Conservation (phyloP, 805 yeast species). For the Zygoascus ofunaensis region DNA sequence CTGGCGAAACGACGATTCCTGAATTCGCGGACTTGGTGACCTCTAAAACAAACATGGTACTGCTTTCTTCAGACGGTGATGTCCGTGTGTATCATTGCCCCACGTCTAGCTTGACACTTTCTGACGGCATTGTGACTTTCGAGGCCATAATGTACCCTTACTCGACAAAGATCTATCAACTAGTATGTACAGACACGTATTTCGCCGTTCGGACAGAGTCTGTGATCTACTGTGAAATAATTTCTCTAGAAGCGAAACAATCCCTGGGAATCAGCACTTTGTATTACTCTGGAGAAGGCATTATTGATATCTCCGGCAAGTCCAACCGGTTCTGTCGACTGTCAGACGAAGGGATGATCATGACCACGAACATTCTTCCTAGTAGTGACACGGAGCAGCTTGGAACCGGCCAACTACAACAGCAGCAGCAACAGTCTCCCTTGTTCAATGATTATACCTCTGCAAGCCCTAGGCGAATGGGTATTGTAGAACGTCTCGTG, state of each 20-base stretch:
- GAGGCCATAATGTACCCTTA: background rate
- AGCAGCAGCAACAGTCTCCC: too few relatives aligned
- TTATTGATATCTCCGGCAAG: background rate
- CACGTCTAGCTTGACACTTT: background rate
- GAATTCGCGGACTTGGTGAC: background rate
- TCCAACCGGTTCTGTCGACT: background rate
- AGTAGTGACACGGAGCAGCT: too few relatives aligned
- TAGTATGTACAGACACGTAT: background rate
- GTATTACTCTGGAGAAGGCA: background rate
- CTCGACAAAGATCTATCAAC: background rate
- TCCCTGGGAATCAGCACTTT: background rate
- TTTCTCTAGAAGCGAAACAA: background rate
- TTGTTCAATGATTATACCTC: background rate
- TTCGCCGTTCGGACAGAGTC: background rate
- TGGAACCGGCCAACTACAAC: too few relatives aligned
- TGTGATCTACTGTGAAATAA: background rate
- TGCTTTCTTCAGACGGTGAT: background rate
- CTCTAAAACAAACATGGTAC: background rate
- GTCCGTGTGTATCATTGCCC: background rate
- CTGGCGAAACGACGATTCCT: background rate
- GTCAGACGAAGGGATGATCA: background rate
- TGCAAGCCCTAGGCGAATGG: background rate
- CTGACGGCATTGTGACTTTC: background rate
- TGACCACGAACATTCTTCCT: background rate
- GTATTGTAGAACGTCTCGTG: background rate